These are phyloP conservation scores for Trichoderma gamsii DNA, from an alignment of 495 filamentous ascomycete species.

Conservation along the genomic window DNA sequence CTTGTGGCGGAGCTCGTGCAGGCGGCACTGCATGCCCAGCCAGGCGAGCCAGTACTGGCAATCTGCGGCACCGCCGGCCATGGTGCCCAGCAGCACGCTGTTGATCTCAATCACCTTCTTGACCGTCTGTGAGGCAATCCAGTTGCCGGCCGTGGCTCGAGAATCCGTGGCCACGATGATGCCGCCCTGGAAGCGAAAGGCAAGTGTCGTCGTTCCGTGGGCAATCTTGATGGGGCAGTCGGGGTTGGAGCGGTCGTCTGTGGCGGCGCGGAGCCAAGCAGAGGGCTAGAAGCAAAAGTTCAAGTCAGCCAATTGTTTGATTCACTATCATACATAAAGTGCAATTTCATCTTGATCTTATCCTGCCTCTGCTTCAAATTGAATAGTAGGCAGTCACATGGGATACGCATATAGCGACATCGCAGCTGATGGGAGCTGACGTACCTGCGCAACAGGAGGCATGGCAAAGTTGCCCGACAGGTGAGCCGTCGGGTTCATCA, in stretches of 20 bases:
- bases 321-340: constrained; percentile 20
- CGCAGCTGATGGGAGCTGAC: constrained; percentile 23
- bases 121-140: constrained; percentile 98
- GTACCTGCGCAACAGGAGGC: constrained; percentile 87
- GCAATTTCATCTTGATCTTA: neutral
- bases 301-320: neutral
- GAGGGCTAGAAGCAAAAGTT: constrained; percentile 50
- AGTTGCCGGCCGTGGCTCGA: constrained; percentile 90
- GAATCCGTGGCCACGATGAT: constrained; percentile 99
- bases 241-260: constrained; percentile 94
- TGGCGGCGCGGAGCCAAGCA: constrained; percentile 91
- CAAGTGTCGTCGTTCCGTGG: constrained; percentile 97
- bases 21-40: constrained; percentile 96
- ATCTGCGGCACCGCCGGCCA: constrained; percentile 98
- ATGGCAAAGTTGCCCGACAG: constrained; percentile 86
- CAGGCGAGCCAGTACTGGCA: constrained; percentile 99
- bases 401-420: neutral
- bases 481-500: constrained; percentile 56
- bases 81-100: constrained; percentile 85
- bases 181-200: constrained; percentile 94
- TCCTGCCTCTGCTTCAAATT: neutral
- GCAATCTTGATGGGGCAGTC: constrained; percentile 97
- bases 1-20: constrained; percentile 98
- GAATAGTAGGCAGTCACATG: neutral
- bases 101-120: constrained; percentile 99